Conservation (phyloP, 768 basidiomycete genomes). For the Boletus rufocinnamomeus region DNA sequence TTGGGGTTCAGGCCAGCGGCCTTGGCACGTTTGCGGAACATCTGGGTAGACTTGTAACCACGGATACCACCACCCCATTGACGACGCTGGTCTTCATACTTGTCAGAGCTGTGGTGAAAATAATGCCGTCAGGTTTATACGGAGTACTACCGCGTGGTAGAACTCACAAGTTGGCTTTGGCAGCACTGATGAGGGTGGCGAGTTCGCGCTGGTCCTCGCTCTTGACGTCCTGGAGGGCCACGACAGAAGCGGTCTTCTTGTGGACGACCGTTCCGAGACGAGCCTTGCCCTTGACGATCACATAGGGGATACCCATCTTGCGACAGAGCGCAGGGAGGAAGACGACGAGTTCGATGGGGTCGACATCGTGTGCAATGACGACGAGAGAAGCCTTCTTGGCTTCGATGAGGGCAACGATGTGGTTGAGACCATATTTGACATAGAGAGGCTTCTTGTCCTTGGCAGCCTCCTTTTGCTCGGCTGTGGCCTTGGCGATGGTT, state of each 20-base stretch:
- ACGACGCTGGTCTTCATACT: slow-evolving; percentile 89
- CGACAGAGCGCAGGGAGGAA: slow-evolving; percentile 98
- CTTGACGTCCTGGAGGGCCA: slow-evolving; percentile 91
- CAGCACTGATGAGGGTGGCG: slow-evolving; percentile 86
- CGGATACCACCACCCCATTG: slow-evolving; percentile 97
- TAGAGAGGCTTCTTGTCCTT: slow-evolving; percentile 95
- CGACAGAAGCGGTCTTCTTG: slow-evolving; percentile 96
- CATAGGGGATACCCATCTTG: slow-evolving; percentile 99
- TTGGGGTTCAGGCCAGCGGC: slow-evolving; percentile 71
- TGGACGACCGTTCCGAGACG: slow-evolving; percentile 97
- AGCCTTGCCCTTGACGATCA: slow-evolving; percentile 97
- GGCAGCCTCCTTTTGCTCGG: slow-evolving; percentile 73
- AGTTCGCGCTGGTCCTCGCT: slow-evolving; percentile 94
- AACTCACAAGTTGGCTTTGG: slow-evolving; percentile 96
- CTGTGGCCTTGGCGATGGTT: slow-evolving; percentile 72
- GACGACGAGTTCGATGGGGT: slow-evolving; percentile 98
- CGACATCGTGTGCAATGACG: slow-evolving; percentile 96
- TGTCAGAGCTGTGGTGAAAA: slow-evolving; percentile 62
- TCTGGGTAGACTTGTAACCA: slow-evolving; percentile 92
- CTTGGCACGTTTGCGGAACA: slow-evolving; percentile 93
- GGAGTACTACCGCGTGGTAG: not conserved
- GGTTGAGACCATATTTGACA: slow-evolving; percentile 97
- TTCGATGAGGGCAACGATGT: slow-evolving; percentile 92
- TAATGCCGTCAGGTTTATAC: slow-evolving; percentile 3
- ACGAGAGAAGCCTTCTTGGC: slow-evolving; percentile 97